Percentiles rank a stretch among this genome's conserved stretches.
These are phyloP conservation scores for Omphalea diandra DNA, from an alignment of 441 rosid species.

Conservation along the genomic window DNA sequence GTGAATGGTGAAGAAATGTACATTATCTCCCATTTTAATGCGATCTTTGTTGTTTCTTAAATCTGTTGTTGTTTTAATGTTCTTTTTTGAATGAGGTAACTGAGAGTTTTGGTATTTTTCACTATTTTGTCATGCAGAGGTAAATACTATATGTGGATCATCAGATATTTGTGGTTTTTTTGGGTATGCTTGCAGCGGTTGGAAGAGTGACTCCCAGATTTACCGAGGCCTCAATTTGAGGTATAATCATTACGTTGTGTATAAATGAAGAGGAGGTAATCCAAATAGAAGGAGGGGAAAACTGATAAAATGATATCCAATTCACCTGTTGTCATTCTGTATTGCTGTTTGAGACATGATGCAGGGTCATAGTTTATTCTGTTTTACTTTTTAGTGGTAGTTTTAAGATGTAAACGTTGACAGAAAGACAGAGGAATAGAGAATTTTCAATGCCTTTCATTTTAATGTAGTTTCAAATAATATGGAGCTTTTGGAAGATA, in stretches of 20 bases:
- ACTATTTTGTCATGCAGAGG: no score
- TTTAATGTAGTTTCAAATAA: background rate
- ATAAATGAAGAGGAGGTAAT: constrained; percentile 15
- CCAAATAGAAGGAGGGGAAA: constrained; percentile 11
- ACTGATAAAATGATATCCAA: constrained; percentile 13
- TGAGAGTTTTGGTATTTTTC: constrained; percentile 18
- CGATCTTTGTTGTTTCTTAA: no score
- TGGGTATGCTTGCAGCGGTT: background rate
- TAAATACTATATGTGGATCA: constrained; percentile 12
- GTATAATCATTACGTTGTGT: constrained; percentile 25
- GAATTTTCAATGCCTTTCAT: background rate
- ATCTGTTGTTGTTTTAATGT: background rate
- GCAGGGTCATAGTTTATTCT: constrained; percentile 16
- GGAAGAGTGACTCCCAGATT: constrained; percentile 16
- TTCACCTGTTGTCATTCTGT: constrained; percentile 11
- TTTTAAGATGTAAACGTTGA: constrained; percentile 29
- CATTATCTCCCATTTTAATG: no score
- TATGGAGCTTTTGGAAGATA: constrained; percentile 3
- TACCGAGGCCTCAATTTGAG: constrained; percentile 28
- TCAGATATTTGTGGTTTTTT: constrained; percentile 10
- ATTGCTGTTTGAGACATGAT: constrained; percentile 4
- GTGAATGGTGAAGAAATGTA: no score
- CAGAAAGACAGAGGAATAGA: constrained; percentile 24
- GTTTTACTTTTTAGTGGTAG: constrained; percentile 13
- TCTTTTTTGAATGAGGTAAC: background rate